Evolutionary conservation across 805 yeast species (phyloP).

Genomic region (Saccharomycopsis amapae): DNA sequence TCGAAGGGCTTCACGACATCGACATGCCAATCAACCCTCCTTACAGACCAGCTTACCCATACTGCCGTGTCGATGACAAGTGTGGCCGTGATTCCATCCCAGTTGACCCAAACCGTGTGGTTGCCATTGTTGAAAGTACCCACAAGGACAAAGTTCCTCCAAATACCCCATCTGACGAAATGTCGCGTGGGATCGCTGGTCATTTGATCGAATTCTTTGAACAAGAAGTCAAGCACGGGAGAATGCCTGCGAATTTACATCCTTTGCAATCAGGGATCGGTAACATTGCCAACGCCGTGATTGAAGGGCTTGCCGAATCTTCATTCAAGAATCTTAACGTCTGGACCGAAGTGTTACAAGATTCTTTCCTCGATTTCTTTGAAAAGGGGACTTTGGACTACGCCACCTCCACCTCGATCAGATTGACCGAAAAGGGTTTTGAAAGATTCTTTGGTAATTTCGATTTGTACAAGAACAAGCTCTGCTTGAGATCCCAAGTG

Average conservation of each 20-base stretch:
- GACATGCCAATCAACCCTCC: conserved; percentile 92
- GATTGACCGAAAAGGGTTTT: conserved; percentile 88
- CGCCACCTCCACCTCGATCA: conserved; percentile 93
- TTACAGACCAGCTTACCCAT: conserved; percentile 81
- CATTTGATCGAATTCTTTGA: conserved; percentile 84
- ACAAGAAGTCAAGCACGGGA: conserved; percentile 81
- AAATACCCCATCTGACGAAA: conserved; percentile 81
- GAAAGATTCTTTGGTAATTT: conserved; percentile 81
- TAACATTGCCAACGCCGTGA: conserved; percentile 96
- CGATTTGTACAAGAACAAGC: conserved; percentile 77
- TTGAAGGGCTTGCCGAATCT: conserved; percentile 88
- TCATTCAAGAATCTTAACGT: conserved; percentile 82
- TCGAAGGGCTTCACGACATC: conserved; percentile 95
- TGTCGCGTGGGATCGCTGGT: conserved; percentile 71
- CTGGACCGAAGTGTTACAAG: conserved; percentile 98
- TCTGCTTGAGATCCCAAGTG: conserved; percentile 89
- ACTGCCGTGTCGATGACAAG: conserved; percentile 65
- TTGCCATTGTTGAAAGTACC: conserved; percentile 86
- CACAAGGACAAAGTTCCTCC: conserved; percentile 75
- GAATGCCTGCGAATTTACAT: conserved; percentile 87
- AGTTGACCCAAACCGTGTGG: conserved; percentile 80
- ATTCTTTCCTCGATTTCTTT: conserved; percentile 91
- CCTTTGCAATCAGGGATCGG: conserved; percentile 98
- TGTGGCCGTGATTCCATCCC: conserved; percentile 71
- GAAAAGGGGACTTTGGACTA: conserved; percentile 88